phyloP scores from a whole-genome alignment of 2,329 filamentous ascomycete genomes.

The Uncinocarpus reesii region DNA sequence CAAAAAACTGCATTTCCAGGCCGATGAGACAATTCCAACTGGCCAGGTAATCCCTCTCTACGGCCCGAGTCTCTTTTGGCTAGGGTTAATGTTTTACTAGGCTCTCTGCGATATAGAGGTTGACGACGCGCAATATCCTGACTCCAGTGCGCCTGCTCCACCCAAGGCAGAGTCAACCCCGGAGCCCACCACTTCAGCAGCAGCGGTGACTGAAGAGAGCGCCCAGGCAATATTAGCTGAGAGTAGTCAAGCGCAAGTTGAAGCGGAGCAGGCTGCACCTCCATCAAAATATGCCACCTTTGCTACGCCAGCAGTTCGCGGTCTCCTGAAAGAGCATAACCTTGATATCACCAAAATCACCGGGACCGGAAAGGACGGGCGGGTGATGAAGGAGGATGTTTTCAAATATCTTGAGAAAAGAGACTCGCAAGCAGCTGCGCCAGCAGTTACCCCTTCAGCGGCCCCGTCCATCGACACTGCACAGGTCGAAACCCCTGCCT shows the following conservation, averaged over 20 bases:
- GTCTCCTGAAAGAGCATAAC: constrained; percentile 68
- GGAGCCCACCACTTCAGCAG: constrained; percentile 20
- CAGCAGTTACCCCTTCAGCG: constrained; percentile 22
- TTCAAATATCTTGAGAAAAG: constrained; percentile 55
- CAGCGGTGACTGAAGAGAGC: constrained; percentile 13
- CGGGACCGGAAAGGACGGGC: constrained; percentile 81
- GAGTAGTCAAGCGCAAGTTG: constrained; percentile 15
- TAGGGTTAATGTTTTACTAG: constrained; percentile 33
- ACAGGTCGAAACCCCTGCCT: constrained; percentile 58
- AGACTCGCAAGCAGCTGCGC: constrained; percentile 23
- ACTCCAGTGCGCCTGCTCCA: constrained; percentile 36
- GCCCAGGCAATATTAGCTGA: constrained; percentile 8
- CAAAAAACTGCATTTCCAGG: constrained; percentile 90
- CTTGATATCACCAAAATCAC: constrained; percentile 67
- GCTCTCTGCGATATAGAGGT: constrained; percentile 93
- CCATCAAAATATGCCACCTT: constrained; percentile 59
- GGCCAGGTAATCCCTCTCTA: constrained; percentile 47
- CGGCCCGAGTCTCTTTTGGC: background rate
- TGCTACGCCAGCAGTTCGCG: constrained; percentile 85
- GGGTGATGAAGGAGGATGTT: constrained; percentile 89
- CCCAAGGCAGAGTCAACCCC: constrained; percentile 16
- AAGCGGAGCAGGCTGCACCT: constrained; percentile 12
- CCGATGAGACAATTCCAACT: constrained; percentile 91
- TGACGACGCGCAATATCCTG: constrained; percentile 59
- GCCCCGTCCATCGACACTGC: constrained; percentile 19